Percentiles rank a stretch among this genome's conserved stretches.
Evolutionary conservation across 2,329 filamentous ascomycete species (phyloP).

Genomic region (Incumbomyces lentus): DNA sequence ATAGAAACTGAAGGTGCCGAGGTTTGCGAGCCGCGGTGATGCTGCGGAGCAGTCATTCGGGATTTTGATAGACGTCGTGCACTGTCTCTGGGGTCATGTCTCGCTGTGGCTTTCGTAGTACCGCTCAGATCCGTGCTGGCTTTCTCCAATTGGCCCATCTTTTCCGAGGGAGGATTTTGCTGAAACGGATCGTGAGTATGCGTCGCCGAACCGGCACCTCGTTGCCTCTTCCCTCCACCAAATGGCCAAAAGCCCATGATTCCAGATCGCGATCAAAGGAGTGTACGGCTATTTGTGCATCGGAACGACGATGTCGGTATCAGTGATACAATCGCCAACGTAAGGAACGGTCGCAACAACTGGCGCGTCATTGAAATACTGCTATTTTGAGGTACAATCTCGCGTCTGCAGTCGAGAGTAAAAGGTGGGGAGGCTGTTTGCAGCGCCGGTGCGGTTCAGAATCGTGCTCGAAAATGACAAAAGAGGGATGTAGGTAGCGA

Average conservation of each 20-base stretch:
- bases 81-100: not conserved
- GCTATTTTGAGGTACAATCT: constrained; percentile 2
- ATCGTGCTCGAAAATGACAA: not conserved
- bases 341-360: not conserved
- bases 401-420: constrained; percentile 1
- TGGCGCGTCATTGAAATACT: constrained; percentile 5
- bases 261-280: constrained; percentile 1
- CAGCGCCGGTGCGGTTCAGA: not conserved
- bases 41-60: not conserved
- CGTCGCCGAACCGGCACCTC: not conserved
- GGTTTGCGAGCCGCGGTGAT: not conserved
- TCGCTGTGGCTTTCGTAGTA: not conserved
- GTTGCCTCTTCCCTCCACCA: constrained; percentile 18
- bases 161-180: not conserved
- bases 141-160: constrained; percentile 1
- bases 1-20: not conserved
- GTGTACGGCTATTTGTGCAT: not conserved
- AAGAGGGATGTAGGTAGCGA: not conserved
- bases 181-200: not conserved
- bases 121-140: not conserved
- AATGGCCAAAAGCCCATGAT: constrained; percentile 23
- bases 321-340: not conserved
- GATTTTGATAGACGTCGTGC: constrained; percentile 3
- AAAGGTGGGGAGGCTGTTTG: not conserved
- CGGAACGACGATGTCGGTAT: not conserved